Base-by-base conservation (phyloP, 1,284 basidiomycete species). In the Leccinum subfulvum region DNA sequence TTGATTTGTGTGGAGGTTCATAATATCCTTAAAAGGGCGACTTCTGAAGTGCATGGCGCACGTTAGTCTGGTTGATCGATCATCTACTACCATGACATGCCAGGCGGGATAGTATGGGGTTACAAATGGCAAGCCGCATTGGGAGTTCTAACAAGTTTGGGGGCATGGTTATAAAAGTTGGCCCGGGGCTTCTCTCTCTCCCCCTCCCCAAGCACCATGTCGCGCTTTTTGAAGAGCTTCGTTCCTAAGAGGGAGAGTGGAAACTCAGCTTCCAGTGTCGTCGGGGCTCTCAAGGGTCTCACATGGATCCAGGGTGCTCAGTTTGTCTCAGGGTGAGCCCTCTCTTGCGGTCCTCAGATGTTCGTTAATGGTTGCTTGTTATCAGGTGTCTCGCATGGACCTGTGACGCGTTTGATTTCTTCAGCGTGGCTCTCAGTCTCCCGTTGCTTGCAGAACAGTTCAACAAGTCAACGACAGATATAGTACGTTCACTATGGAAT, bases 381-480 rank as follows among this genome's bases (percentile, higher is more conserved):
- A 3, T 49, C 51, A 90, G 89, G 39, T 91, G 87, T 87, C 76
- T 92, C 26, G 89, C 89, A 5, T 92, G 90, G 90, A 87, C 86
- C 11, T 90, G 88, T 75, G 91, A 92, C 69, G 87, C 89, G 2
- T 83, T 90, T 67, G 90, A 94, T 75, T 95, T 94, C 78, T 95
- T 95, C 80, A 86, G 87, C 39, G 92, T 94, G 8, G 88, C 90
- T 1, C 84, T 95, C 64, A 87, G 84, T 35, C 82, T 93, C 18
- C 77, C 80, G 1, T 75, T 78, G 39, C 83, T 95, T 3, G 76
- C 82, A 54, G 67, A 65, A 0, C 82, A 88, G 66, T 92, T 91
- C 69, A 59, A 76, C 49, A 81, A 78, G 65, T 60, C 70, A 1
- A 81, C 84, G 0, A 67, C 80, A 41, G 74, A 79, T 26, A 89